Evolutionary conservation across 768 basidiomycete genomes (phyloP).

Genomic region (Boletus insuetus): DNA sequence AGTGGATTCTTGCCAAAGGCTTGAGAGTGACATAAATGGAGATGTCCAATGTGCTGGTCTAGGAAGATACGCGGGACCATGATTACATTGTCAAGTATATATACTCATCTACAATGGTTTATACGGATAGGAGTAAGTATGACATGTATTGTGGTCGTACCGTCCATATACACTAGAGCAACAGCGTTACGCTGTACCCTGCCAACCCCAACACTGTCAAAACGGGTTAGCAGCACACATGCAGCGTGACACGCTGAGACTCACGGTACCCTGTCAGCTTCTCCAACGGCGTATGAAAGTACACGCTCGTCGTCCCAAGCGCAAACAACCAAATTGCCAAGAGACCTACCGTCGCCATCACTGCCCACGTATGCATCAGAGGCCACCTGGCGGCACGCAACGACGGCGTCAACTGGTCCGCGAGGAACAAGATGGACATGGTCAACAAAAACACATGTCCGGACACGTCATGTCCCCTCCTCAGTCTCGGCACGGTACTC

Average conservation of each 20-base stretch:
- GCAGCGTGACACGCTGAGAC: slow-evolving; percentile 30
- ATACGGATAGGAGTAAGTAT: not conserved
- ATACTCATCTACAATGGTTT: not conserved
- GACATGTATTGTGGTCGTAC: too few species aligned
- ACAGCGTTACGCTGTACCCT: slow-evolving; percentile 33
- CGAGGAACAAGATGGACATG: slow-evolving; percentile 73
- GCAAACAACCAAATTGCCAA: slow-evolving; percentile 72
- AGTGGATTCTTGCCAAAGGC: slow-evolving; percentile 33
- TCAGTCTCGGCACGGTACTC: slow-evolving; percentile 56
- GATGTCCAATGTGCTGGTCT: too few species aligned
- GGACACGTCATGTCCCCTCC: slow-evolving; percentile 87
- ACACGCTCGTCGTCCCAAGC: slow-evolving; percentile 75
- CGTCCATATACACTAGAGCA: slow-evolving; percentile 6
- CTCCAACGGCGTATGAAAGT: slow-evolving; percentile 88
- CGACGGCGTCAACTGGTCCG: slow-evolving; percentile 66
- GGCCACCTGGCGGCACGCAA: slow-evolving; percentile 43
- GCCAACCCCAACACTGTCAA: slow-evolving; percentile 38
- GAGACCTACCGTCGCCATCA: slow-evolving; percentile 44
- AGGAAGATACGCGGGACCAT: too few species aligned
- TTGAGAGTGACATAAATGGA: not conserved
- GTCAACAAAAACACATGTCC: slow-evolving; percentile 92
- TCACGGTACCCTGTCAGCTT: slow-evolving; percentile 83
- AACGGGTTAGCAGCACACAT: not conserved
- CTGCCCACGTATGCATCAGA: slow-evolving; percentile 45
- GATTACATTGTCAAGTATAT: not conserved